Conservation (phyloP, 2,329 filamentous ascomycete species). For the Claviceps monticola region DNA sequence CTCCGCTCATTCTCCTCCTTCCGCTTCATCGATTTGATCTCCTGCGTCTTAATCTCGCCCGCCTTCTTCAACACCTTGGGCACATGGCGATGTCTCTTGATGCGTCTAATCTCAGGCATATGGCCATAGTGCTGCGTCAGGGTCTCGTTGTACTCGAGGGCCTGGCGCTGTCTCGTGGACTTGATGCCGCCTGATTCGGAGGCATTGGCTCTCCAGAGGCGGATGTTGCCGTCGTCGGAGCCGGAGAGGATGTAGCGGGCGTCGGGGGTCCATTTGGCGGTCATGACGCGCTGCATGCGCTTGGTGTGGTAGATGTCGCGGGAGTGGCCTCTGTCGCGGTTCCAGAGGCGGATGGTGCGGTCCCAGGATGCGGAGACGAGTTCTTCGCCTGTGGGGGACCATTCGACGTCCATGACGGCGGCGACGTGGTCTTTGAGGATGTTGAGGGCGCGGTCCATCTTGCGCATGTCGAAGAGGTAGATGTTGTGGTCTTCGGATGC, state of each 20-base stretch:
- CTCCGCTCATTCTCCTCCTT: constrained; percentile 89
- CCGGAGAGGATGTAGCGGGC: constrained; percentile 81
- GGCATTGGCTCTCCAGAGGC: constrained; percentile 81
- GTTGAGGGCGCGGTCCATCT: constrained; percentile 75
- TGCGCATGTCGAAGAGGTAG: constrained; percentile 82
- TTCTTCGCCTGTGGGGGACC: constrained; percentile 86
- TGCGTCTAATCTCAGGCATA: constrained; percentile 91
- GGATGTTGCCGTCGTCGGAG: constrained; percentile 78
- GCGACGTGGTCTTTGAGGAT: constrained; percentile 78
- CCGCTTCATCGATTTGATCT: constrained; percentile 75
- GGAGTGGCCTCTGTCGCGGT: constrained; percentile 64
- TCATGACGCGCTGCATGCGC: constrained; percentile 91
- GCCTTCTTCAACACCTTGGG: constrained; percentile 94
- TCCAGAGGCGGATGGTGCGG: constrained; percentile 79
- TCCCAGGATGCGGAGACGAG: constrained; percentile 78
- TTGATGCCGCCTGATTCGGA: constrained; percentile 75
- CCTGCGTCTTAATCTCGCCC: constrained; percentile 82
- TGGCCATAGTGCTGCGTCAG: constrained; percentile 75
- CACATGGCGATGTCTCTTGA: constrained; percentile 79
- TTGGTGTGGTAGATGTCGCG: constrained; percentile 95
- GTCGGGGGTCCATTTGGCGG: constrained; percentile 73
- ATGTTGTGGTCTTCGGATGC: constrained; percentile 92
- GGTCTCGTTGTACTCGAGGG: constrained; percentile 82
- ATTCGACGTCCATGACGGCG: constrained; percentile 94
- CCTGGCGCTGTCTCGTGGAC: constrained; percentile 69